Evolutionary conservation across 139 green algal genomes (phyloP).

Genomic region (Chlamydomonas sp.): DNA sequence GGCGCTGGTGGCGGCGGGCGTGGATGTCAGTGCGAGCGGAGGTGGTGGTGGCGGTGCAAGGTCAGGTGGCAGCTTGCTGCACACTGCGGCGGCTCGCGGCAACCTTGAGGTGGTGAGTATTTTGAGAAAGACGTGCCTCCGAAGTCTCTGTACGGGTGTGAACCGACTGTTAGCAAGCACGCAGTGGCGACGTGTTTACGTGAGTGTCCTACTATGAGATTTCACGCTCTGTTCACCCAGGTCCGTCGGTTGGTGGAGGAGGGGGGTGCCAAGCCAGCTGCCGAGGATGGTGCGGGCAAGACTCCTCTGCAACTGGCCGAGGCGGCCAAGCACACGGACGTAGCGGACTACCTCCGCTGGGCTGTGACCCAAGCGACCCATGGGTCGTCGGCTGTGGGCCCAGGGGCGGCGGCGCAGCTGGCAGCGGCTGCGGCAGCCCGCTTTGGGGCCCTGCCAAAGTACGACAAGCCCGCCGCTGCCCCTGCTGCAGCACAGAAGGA

Average conservation of each 20-base stretch:
- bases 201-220: neutral
- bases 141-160: neutral
- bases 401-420: neutral
- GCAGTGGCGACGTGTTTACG: neutral
- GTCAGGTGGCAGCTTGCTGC: neutral
- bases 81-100: neutral
- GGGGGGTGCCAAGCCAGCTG: neutral
- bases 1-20: constrained; percentile 11
- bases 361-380: neutral
- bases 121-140: too few relatives aligned
- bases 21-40: neutral
- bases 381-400: neutral
- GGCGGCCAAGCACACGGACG: too few relatives aligned
- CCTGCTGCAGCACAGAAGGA: too few relatives aligned
- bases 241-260: constrained; percentile 16
- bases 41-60: neutral
- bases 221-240: neutral
- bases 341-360: too few relatives aligned
- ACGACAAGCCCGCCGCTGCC: neutral
- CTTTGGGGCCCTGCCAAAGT: neutral
- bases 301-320: constrained; percentile 28
- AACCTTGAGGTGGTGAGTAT: constrained; percentile 16
- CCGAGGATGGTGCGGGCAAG: neutral
- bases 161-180: neutral
- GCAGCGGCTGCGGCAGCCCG: neutral